These are phyloP conservation scores for Pythium plurisporium DNA, from an alignment of 352 stramenopile genomes.

Conservation along the genomic window DNA sequence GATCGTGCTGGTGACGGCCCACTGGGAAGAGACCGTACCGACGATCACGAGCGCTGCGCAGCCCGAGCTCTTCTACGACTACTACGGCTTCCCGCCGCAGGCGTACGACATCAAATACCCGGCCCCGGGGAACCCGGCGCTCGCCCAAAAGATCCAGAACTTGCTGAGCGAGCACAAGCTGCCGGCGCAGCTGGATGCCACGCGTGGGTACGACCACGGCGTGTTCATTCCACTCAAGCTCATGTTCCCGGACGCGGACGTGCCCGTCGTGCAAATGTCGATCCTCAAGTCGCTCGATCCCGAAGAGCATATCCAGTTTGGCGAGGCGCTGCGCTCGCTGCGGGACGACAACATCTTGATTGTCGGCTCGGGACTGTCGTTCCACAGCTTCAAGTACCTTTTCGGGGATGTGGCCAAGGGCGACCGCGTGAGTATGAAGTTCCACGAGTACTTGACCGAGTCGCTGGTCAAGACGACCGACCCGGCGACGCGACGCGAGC, in stretches of 20 bases:
- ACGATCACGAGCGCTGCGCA: slow-evolving; percentile 41
- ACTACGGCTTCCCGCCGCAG: slow-evolving; percentile 83
- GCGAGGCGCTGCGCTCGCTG: slow-evolving; percentile 52
- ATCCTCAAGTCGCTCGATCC: slow-evolving; percentile 32
- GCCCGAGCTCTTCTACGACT: slow-evolving; percentile 85
- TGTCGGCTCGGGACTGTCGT: slow-evolving; percentile 62
- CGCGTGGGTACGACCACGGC: slow-evolving; percentile 88
- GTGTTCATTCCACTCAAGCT: slow-evolving; percentile 91
- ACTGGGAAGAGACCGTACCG: slow-evolving; percentile 62
- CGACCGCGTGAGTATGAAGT: slow-evolving; percentile 10
- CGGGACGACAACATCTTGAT: slow-evolving; percentile 76
- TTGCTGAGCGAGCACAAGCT: slow-evolving; percentile 55
- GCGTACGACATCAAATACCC: slow-evolving; percentile 85
- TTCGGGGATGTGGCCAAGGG: background rate
- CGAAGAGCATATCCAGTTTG: slow-evolving; percentile 58
- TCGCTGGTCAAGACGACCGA: slow-evolving; percentile 8
- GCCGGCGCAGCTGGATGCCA: slow-evolving; percentile 34
- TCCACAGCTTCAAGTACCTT: slow-evolving; percentile 20
- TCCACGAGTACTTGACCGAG: slow-evolving; percentile 16
- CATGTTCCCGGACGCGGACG: slow-evolving; percentile 82
- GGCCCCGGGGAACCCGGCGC: slow-evolving; percentile 57
- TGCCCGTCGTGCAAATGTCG: slow-evolving; percentile 65
- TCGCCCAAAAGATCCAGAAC: slow-evolving; percentile 64
- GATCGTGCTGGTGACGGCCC: slow-evolving; percentile 85
- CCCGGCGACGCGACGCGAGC: slow-evolving; percentile 1